Evolutionary conservation across 2,329 filamentous ascomycete species (phyloP), one percentile per base, ranked within the genome.

Genomic region (Cladosporium sp.): DNA sequence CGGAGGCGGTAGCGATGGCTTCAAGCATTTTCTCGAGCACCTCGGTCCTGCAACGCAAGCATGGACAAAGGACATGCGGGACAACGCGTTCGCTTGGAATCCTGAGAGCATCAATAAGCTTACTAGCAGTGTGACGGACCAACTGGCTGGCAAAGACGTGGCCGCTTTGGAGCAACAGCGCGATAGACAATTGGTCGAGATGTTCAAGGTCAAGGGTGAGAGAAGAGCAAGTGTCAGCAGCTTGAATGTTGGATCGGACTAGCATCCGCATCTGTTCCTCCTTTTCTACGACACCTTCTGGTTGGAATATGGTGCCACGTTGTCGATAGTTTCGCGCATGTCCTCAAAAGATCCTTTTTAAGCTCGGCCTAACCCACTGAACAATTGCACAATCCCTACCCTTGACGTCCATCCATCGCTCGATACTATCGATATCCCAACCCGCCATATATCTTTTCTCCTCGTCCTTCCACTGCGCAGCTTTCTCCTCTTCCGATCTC

Each of bases 391-490:
- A 76, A 65, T 71, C 59, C 68, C 72, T 52, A 64, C 72, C 55
- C 67, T 73, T 45, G 19, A 15, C 40, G 8, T 30, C 45, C 66
- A 71, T 60, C 70, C 72, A 68, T 17, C 68, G 66, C 20, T 65
- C 64, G 51, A 76, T 70, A 58, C 71, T 74, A 36, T 68, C 69
- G 1, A 70, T 62, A 43, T 74, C 72, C 74, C 74, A 76, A 5
- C 73, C 74, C 3, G 67, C 70, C 8, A 71, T 69, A 47, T 74
- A 75, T 25, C 37, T 15, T 14, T 39, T 39, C 73, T 70, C 55
- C 69, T 59, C 70, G 65, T 40, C 69, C 68, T 51, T 73, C 67
- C 7, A 75, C 8, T 55, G 25, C 9, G 37, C 38, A 30, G 50
- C 47, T 20, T 50, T 36, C 68, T 50, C 70, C 51, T 69, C 37